These are phyloP conservation scores for Immersiporthe knoxdaviesiana DNA, from an alignment of 2,329 filamentous ascomycete species.

Conservation along the genomic window DNA sequence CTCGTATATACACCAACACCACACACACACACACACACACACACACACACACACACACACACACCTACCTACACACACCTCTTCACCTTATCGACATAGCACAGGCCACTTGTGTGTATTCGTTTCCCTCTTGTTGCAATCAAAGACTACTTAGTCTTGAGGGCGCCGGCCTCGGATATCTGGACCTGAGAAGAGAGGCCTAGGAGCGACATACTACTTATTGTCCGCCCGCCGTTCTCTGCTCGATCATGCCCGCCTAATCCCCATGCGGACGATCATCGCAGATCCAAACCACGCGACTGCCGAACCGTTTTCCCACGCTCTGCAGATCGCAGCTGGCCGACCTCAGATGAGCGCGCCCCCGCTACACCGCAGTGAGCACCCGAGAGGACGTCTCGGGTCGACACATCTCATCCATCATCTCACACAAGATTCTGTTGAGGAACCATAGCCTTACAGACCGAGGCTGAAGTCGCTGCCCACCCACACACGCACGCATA, in stretches of 20 bases:
- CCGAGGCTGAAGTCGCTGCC: not conserved
- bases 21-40: not conserved
- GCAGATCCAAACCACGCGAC: not conserved
- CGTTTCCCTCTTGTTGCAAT: not conserved
- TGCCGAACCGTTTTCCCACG: not conserved
- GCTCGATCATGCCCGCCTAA: conserved; percentile 10
- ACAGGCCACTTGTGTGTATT: not conserved
- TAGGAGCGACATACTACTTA: not conserved
- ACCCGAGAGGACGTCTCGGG: not conserved
- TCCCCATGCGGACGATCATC: too few species aligned
- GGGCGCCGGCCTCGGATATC: not conserved
- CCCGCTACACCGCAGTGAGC: not conserved
- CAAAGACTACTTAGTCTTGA: not conserved
- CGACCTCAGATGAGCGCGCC: not conserved
- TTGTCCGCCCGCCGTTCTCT: not conserved
- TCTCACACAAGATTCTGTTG: not conserved
- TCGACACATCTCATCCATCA: not conserved
- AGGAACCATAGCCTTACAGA: not conserved
- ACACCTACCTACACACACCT: not conserved
- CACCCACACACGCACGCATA: not conserved
- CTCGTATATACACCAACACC: not conserved
- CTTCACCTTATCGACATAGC: not conserved
- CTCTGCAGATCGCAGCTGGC: not conserved
- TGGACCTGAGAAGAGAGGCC: not conserved
- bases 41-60: not conserved